phyloP scores from a whole-genome alignment of 2,329 filamentous ascomycete species.

The Helotiales sp. region DNA sequence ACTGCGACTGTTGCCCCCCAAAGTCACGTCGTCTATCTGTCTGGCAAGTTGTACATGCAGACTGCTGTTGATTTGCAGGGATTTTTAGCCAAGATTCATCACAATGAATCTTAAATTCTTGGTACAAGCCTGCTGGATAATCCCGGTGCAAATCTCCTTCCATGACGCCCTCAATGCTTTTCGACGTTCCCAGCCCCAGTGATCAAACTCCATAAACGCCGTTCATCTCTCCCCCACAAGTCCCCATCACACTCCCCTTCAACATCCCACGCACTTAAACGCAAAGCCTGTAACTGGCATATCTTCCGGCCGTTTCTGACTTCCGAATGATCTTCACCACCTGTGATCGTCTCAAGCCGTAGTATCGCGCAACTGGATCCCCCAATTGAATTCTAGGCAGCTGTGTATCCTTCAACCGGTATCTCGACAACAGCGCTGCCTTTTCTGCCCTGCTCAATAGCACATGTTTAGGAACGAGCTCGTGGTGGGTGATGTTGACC shows the following conservation, averaged over 20 bases:
- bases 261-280: slow-evolving; percentile 51
- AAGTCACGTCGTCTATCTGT: too few relatives aligned
- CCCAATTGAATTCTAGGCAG: slow-evolving; percentile 88
- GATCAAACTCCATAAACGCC: slow-evolving; percentile 24
- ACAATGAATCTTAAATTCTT: not conserved
- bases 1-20: too few relatives aligned
- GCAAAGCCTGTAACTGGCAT: slow-evolving; percentile 87
- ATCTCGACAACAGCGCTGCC: slow-evolving; percentile 80
- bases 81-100: not conserved
- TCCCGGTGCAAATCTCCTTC: slow-evolving; percentile 26
- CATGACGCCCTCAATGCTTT: slow-evolving; percentile 31
- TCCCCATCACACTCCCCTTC: not conserved
- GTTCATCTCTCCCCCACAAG: not conserved
- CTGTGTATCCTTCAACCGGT: slow-evolving; percentile 96
- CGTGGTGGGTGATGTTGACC: slow-evolving; percentile 98
- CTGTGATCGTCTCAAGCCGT: slow-evolving; percentile 87
- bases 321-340: slow-evolving; percentile 98
- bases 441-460: slow-evolving; percentile 92
- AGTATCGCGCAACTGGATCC: slow-evolving; percentile 90
- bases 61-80: not conserved
- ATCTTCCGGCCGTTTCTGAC: slow-evolving; percentile 93
- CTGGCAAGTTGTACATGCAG: not conserved
- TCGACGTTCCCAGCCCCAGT: slow-evolving; percentile 6
- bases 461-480: slow-evolving; percentile 93
- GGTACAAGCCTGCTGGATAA: slow-evolving; percentile 28